These are phyloP conservation scores for Sphaerulina populicola DNA, from an alignment of 2,329 filamentous ascomycete species.

Conservation along the genomic window DNA sequence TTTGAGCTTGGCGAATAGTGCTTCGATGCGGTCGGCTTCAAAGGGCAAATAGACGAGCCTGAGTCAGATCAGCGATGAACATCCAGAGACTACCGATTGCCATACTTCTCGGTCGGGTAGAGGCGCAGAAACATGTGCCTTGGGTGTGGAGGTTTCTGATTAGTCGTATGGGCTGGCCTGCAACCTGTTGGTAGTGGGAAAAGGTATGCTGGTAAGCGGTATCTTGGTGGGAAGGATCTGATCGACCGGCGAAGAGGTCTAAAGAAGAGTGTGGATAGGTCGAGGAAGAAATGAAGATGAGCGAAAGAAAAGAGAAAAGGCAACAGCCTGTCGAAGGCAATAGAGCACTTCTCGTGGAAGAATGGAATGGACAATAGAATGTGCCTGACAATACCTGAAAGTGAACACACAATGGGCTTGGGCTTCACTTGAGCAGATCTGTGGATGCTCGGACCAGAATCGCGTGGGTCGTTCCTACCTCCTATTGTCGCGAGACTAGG, in stretches of 20 bases:
- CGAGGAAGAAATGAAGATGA: slow-evolving; percentile 12
- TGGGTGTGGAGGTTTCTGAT: slow-evolving; percentile 8
- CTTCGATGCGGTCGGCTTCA: slow-evolving; percentile 19
- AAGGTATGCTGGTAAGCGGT: neutral
- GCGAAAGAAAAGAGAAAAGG: slow-evolving; percentile 15
- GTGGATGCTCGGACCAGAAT: slow-evolving; percentile 10
- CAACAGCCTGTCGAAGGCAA: slow-evolving; percentile 26
- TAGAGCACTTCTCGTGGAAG: slow-evolving; percentile 28
- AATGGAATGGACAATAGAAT: slow-evolving; percentile 34
- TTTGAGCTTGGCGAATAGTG: slow-evolving; percentile 16
- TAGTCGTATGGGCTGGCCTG: slow-evolving; percentile 22
- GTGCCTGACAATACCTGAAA: slow-evolving; percentile 30
- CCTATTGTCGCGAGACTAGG: slow-evolving; percentile 25
- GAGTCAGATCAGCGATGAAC: slow-evolving; percentile 9
- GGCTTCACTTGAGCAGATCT: slow-evolving; percentile 17
- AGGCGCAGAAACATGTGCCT: slow-evolving; percentile 33
- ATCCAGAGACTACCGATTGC: neutral
- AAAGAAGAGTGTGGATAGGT: slow-evolving; percentile 11
- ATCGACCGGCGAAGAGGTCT: slow-evolving; percentile 20
- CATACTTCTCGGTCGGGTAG: slow-evolving; percentile 31
- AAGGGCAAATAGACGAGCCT: slow-evolving; percentile 30
- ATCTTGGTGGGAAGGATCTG: slow-evolving; percentile 10
- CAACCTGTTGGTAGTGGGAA: slow-evolving; percentile 14
- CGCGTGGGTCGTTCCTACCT: slow-evolving; percentile 21
- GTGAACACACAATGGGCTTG: slow-evolving; percentile 19